Evolutionary conservation across 768 basidiomycete species (phyloP).

Genomic region (Mycena venus): DNA sequence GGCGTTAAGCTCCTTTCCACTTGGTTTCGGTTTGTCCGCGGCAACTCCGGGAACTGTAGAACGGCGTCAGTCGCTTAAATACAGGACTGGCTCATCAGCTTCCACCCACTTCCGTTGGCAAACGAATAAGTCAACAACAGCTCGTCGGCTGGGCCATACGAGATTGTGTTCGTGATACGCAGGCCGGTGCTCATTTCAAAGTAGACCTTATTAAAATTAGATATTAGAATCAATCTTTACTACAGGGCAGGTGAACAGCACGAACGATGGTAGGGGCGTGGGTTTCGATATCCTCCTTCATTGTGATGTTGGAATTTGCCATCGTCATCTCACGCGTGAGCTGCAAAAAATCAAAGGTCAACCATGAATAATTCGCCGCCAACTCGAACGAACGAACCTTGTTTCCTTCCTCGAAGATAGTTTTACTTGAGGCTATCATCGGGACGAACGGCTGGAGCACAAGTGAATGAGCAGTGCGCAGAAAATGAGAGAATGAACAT

Average conservation of each 20-base stretch:
- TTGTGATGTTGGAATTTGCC: not conserved
- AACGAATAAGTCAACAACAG: conserved; percentile 27
- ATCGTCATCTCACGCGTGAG: conserved; percentile 21
- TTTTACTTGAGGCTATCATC: conserved; percentile 20
- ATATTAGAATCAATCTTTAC: too few relatives aligned
- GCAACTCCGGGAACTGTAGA: conserved; percentile 11
- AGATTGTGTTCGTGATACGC: conserved; percentile 23
- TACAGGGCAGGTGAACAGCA: not conserved
- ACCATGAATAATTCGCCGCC: not conserved
- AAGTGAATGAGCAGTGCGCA: not conserved
- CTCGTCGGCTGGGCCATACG: conserved; percentile 23
- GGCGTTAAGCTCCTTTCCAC: conserved; percentile 23
- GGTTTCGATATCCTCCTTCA: conserved; percentile 13
- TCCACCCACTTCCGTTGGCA: conserved; percentile 20
- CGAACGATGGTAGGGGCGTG: conserved; percentile 23
- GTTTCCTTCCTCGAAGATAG: conserved; percentile 21
- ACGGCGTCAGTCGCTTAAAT: not conserved
- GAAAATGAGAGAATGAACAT: too few relatives aligned
- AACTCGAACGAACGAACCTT: conserved; percentile 10
- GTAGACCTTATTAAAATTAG: conserved; percentile 7
- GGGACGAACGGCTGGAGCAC: conserved; percentile 19
- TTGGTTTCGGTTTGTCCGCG: conserved; percentile 23
- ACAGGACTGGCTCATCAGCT: not conserved
- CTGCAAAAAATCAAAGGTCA: not conserved
- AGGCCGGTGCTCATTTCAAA: conserved; percentile 23